These are phyloP conservation scores for Cladosporium sp. DNA, from an alignment of 2,329 filamentous ascomycete genomes.

Conservation along the genomic window DNA sequence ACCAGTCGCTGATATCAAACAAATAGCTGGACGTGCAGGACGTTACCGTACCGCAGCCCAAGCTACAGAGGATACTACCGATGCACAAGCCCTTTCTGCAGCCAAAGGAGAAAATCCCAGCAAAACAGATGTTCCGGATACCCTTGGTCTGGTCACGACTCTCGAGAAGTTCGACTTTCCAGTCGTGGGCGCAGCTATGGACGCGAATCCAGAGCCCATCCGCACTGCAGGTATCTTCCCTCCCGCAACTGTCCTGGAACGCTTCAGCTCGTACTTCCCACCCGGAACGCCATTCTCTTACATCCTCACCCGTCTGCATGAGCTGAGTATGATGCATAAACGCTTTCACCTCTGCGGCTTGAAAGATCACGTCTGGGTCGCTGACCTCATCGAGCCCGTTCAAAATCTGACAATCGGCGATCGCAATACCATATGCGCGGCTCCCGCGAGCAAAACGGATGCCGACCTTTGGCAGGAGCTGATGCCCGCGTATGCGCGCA, in stretches of 20 bases:
- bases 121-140: slow-evolving; percentile 16
- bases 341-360: slow-evolving; percentile 69
- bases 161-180: slow-evolving; percentile 67
- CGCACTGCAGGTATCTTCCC: slow-evolving; percentile 69
- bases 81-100: slow-evolving; percentile 25
- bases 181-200: slow-evolving; percentile 60
- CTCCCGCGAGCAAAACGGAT: slow-evolving; percentile 61
- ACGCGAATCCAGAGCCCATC: slow-evolving; percentile 60
- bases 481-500: slow-evolving; percentile 61
- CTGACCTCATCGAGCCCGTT: slow-evolving; percentile 70
- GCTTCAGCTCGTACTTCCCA: slow-evolving; percentile 79
- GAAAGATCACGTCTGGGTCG: slow-evolving; percentile 59
- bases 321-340: slow-evolving; percentile 60
- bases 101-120: slow-evolving; percentile 24
- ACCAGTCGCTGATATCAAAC: slow-evolving; percentile 76
- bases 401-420: slow-evolving; percentile 65
- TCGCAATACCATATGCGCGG: slow-evolving; percentile 68
- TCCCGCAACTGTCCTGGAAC: slow-evolving; percentile 65
- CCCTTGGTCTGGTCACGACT: slow-evolving; percentile 71
- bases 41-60: slow-evolving; percentile 72
- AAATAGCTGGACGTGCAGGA: slow-evolving; percentile 90
- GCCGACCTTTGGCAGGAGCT: slow-evolving; percentile 41
- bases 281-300: slow-evolving; percentile 76
- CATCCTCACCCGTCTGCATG: slow-evolving; percentile 70
- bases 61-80: slow-evolving; percentile 25